Base-by-base conservation (phyloP, 2,329 filamentous ascomycete species). In the Colletotrichum abscissum region DNA sequence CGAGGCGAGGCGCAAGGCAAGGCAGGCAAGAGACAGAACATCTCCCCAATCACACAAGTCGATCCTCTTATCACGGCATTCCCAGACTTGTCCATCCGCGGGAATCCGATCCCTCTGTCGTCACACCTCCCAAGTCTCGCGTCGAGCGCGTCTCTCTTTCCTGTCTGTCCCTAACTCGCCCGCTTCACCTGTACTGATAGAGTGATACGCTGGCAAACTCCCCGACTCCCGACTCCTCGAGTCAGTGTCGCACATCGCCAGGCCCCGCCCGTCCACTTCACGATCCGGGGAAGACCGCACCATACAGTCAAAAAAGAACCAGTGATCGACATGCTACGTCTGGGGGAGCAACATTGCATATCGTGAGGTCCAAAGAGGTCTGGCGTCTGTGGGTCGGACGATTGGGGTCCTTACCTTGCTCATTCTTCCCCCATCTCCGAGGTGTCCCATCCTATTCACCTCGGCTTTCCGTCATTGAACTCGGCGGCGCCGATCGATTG, bases 211-310 rank as follows among this genome's bases (percentile, higher is more conserved):
- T 54, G 52, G 69, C 63, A 42, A 30, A 30, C 30, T 9, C 30
- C 30, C 30, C 30, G 30, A 30, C 30, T 30, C 30, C 30, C 30
- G 30, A 1, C 65, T 69, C 65, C 69, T 9, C 69, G 69, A 63
- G 68, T 70, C 68, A 70, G 62, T 59, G 9, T 57, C 52, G 55
- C 62, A n/a, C 38, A 42, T 66, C 30, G 38, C 64, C 33, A 67
- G 56, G 42, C 65, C 65, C 26, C 28, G 52, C 52, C 58, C 56
- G 60, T 28, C 63, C 55, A 38, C 60, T 46, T 46, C 42, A 30
- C n/a, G 24, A 35, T 66, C 63, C 30, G 49, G 49, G 67, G 59
- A 56, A 46, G 52, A 28, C 62, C 62, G 28, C 62, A 33, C 42
- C 16, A n/a, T 3, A 4, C 7, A 30, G 14, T 38, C n/a, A 22